Base-by-base conservation (phyloP, 805 yeast genomes). In the Sporopachydermia quercuum region DNA sequence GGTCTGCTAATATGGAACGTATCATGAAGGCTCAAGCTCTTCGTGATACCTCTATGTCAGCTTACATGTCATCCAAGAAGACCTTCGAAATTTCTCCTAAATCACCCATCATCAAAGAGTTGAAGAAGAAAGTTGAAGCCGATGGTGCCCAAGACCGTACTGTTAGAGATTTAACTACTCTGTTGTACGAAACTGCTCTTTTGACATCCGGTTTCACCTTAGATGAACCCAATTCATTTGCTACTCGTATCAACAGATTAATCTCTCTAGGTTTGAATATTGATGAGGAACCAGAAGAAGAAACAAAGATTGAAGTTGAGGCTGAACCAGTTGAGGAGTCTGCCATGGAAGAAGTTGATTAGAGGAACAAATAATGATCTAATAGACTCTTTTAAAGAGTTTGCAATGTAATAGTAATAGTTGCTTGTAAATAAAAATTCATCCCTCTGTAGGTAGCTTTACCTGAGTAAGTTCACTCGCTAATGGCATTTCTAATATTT, bases 1-100 rank as follows among this genome's bases (percentile, higher is more conserved):
- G 99, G 99, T 91, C 98, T 53, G 99, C 99, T 59, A 91, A 91
- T 76, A 91, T 91, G 98, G 99, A 91, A 76, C 89, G 98, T 81
- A 91, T 91, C 76, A 91, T 91, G 99, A 91, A 91, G 76, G 98
- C 98, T 47, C 99, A 91, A 75, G 98, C 99, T 55, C 73, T 91
- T 58, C 86, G 97, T 74, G 98, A 91, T 67, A 83, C 94, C 55
- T 75, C 94, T 54, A 91, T 91, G 98, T 86, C 97, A 35, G 77
- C 96, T 47, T 91, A 91, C 91, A 91, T 91, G 99, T 81, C 97
- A 38, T 91, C 98, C 42, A 91, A 91, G 86, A 91, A 91, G 80
- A 91, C 91, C 60, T 85, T 91, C 57, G 99, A 91, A 76, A 86
- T 91, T 53, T 89, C 97, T 57, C 96, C 99, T 70, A 80, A 75